Evolutionary conservation across 1,284 basidiomycete species (phyloP), one percentile per base, ranked within the genome.

Genomic region (Fomes fomentarius): DNA sequence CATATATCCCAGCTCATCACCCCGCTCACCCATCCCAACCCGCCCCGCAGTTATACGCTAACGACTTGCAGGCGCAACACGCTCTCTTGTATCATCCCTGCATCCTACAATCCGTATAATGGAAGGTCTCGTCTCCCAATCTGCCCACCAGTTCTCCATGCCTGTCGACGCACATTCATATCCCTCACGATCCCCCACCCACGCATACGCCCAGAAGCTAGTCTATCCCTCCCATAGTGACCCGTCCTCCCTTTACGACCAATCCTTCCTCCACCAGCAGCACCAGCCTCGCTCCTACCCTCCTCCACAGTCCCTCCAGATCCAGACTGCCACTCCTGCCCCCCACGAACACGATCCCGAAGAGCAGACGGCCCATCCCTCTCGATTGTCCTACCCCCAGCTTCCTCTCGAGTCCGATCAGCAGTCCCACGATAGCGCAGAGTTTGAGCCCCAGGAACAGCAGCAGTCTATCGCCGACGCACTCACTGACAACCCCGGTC

Each of bases 401-500:
- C 43, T 40, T 54, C 33, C 46, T 26, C 56, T 17, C 50, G 56
- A 50, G 19, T 25, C 38, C 22, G 50, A 46, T 35, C 26, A 42
- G 14, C 39, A 43, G 47, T 14, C 21, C 14, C 50, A 55, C 38
- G 30, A 34, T 39, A 46, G 42, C 35, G 33, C 44, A 45, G 48
- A 19, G 17, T 51, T 37, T 45, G 42, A 45, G 21, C 49, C 26
- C 28, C 52, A 52, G 39, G 52, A 54, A 30, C 56, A 59, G 43
- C 37, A 42, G 44, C 55, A 58, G 49, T 58, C 61, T 47, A 59
- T 66, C 63, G 60, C 53, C 31, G 57, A 61, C 56, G 58, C 71
- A 15, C 66, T 71, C 51, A 15, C 73, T 68, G 12, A 71, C 71
- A 39, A 68, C 77, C 37, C 69, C 71, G 60, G 55, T 17, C 54